A percentile compares a stretch with the other conserved stretches of the same genome.
Evolutionary conservation across 768 basidiomycete genomes (phyloP).

Genomic region (Lentinula aciculospora): DNA sequence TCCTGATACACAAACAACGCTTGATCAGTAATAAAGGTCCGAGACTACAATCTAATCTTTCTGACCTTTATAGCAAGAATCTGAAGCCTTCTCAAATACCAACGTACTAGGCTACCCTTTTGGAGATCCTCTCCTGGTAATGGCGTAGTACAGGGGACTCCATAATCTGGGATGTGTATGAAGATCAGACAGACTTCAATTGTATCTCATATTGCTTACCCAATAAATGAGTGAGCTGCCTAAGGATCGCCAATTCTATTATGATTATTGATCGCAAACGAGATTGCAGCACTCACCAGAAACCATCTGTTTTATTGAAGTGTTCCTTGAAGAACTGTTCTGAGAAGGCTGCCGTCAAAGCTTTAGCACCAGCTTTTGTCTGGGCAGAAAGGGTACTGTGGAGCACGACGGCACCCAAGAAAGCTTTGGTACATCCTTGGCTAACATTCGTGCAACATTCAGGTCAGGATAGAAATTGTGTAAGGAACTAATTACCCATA

Average conservation of each 20-base stretch:
- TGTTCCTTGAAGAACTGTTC: conserved; percentile 9
- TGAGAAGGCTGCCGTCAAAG: conserved; percentile 8
- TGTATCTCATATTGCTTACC: neutral
- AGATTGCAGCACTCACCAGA: conserved; percentile 7
- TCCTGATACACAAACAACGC: conserved; percentile 2
- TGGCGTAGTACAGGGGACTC: conserved; percentile 9
- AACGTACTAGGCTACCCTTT: neutral
- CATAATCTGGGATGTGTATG: conserved; percentile 9
- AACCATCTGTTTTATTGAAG: neutral
- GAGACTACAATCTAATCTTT: neutral
- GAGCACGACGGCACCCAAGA: conserved; percentile 12
- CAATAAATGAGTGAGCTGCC: neutral
- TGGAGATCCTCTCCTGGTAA: conserved; percentile 8
- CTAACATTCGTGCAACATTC: neutral
- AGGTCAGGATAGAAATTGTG: neutral
- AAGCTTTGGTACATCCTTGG: conserved; percentile 15
- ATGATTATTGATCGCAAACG: neutral
- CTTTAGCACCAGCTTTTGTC: neutral
- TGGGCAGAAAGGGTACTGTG: conserved; percentile 4
- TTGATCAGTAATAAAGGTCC: too few species aligned
- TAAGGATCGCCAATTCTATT: neutral
- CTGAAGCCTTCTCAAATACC: conserved; percentile 7
- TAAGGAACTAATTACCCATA: conserved; percentile 10
- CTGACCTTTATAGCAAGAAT: conserved; percentile 6
- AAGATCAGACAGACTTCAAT: neutral